Evolutionary conservation across 768 basidiomycete species (phyloP).

Genomic region (Mycena latifolia): DNA sequence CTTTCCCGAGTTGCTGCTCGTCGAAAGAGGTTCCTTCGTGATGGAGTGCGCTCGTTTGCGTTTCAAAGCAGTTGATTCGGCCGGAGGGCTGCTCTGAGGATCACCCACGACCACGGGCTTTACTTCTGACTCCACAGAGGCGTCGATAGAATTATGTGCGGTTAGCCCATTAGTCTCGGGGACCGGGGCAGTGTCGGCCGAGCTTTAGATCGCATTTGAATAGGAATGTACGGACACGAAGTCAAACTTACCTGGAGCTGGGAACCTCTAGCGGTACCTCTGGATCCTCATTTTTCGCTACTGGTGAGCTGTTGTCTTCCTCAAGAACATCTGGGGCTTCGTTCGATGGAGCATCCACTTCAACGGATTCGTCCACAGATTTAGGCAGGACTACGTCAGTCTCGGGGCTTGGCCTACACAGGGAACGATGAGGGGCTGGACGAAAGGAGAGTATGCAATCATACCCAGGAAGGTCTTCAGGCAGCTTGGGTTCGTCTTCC

Average conservation of each 20-base stretch:
- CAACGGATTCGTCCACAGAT: neutral
- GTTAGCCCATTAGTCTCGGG: neutral
- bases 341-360: neutral
- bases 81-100: neutral
- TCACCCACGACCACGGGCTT: neutral
- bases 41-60: slow-evolving; percentile 30
- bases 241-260: slow-evolving; percentile 1
- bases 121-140: neutral
- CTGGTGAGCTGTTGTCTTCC: neutral
- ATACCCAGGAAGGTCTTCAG: neutral
- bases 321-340: neutral
- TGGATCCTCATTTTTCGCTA: neutral
- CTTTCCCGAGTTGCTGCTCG: slow-evolving; percentile 32
- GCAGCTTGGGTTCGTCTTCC: slow-evolving; percentile 1
- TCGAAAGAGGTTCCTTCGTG: slow-evolving; percentile 14
- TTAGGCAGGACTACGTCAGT: neutral
- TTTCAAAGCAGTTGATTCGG: slow-evolving; percentile 27
- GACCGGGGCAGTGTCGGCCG: neutral
- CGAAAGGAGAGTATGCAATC: neutral
- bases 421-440: too few relatives aligned
- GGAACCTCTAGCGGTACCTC: neutral
- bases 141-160: neutral
- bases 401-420: slow-evolving; percentile 4
- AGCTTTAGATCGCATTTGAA: slow-evolving; percentile 3
- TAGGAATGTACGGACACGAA: neutral